phyloP scores from a whole-genome alignment of 768 basidiomycete genomes.

The Termitomyces sp. region DNA sequence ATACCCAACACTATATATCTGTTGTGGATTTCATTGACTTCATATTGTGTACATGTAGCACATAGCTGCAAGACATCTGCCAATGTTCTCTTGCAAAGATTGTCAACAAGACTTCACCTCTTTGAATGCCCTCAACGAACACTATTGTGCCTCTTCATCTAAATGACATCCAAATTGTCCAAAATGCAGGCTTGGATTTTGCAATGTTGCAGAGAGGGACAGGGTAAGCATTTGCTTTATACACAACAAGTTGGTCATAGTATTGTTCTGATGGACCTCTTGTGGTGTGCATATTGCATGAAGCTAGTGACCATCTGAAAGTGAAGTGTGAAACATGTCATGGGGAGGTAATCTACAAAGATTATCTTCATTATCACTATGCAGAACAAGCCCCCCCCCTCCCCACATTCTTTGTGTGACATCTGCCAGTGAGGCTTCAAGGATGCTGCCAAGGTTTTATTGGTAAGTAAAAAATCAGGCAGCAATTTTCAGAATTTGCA shows the following conservation, averaged over 20 bases:
- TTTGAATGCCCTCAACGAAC: slow-evolving; percentile 1
- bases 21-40: no score
- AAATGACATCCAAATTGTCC: slow-evolving; percentile 10
- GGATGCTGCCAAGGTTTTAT: neutral
- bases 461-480: slow-evolving; percentile 1
- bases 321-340: neutral
- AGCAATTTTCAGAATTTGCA: no score
- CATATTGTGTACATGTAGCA: neutral
- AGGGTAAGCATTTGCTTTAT: neutral
- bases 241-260: neutral
- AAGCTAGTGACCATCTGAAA: neutral
- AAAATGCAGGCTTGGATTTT: slow-evolving; percentile 5
- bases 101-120: neutral
- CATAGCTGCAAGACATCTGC: slow-evolving; percentile 5
- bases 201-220: neutral
- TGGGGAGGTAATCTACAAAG: neutral
- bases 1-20: no score
- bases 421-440: neutral
- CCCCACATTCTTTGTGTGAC: neutral
- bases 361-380: neutral
- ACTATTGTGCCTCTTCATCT: slow-evolving; percentile 2
- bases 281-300: slow-evolving; percentile 5
- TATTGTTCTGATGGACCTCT: no score
- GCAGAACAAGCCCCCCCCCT: neutral
- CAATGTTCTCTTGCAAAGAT: neutral